Evolutionary conservation across 2,329 filamentous ascomycete genomes (phyloP), one percentile per base, ranked within the genome.

Genomic region (Paecilomyces niveus): DNA sequence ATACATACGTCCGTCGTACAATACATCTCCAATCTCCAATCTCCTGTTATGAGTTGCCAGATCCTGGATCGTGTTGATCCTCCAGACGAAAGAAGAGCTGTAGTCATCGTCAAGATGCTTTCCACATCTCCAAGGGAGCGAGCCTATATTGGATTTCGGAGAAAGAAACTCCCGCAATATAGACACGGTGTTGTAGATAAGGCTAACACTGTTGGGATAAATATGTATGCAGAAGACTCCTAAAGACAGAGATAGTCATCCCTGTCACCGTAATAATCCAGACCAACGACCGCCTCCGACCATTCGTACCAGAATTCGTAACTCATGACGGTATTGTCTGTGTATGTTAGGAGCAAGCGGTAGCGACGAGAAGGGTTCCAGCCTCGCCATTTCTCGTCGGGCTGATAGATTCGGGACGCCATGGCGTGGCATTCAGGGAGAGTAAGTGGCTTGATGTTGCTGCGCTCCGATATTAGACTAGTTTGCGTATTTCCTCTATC

Each of bases 301-400:
- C 74, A 75, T 22, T 74, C 70, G 54, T 76, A 75, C 70, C 72
- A 78, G 35, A 87, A 74, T 72, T 87, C 85, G 70, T 86, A 88
- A 59, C 78, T 83, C 71, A 86, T 68, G 7, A 86, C 73, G 0
- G 80, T 80, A 61, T 84, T 78, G 67, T 87, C 81, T 15, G 69
- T 71, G 67, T 81, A 87, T 59, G 79, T 78, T 65, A 88, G 70
- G 61, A 88, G 68, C 21, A 88, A 62, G 29, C 85, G 69, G 61
- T 80, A 80, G 52, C 74, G 72, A 21, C 78, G 76, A 15, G 73
- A 78, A 21, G 70, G 69, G 51, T 75, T 73, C 54, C 67, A 69
- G 13, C 74, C 72, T 49, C 73, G 72, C 74, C 76, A 78, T 50
- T 54, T 53, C 58, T 75, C 72, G 11, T 68, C 63, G 6, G 73